Evolutionary conservation across 352 stramenopile species (phyloP).

Genomic region (Pythium volutum): DNA sequence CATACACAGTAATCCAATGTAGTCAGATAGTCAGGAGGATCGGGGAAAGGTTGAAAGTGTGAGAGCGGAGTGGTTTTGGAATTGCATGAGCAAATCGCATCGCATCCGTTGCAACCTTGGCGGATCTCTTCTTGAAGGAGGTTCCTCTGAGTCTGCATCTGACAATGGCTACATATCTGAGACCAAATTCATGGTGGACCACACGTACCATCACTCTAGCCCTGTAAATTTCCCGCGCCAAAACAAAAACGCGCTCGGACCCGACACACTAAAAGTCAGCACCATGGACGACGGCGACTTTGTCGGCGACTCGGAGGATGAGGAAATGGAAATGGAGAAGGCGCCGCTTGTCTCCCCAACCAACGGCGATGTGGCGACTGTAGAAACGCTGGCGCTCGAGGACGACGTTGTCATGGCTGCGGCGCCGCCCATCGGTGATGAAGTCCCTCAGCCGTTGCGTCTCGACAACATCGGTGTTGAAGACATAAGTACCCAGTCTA

Average conservation of each 20-base stretch:
- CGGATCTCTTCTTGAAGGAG: no score
- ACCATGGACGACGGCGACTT: conserved; percentile 28
- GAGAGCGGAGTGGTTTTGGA: no score
- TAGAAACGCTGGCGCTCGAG: background rate
- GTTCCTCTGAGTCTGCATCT: background rate
- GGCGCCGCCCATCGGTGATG: background rate
- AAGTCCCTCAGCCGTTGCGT: background rate
- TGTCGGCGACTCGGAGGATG: conserved; percentile 28
- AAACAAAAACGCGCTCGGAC: conserved; percentile 7
- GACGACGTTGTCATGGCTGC: background rate
- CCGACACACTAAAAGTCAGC: background rate
- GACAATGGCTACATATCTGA: background rate
- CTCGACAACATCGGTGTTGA: background rate
- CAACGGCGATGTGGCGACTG: background rate
- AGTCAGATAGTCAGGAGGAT: no score
- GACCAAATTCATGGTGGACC: background rate
- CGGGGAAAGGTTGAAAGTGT: no score
- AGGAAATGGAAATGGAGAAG: background rate
- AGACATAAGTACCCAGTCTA: no score
- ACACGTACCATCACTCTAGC: conserved; percentile 20
- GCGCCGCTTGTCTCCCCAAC: no score
- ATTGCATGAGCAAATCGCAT: no score
- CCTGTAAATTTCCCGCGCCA: conserved; percentile 10
- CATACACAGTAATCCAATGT: no score
- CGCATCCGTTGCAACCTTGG: no score